Evolutionary conservation across 2,329 filamentous ascomycete species (phyloP).

Genomic region (Xylaria sp.): DNA sequence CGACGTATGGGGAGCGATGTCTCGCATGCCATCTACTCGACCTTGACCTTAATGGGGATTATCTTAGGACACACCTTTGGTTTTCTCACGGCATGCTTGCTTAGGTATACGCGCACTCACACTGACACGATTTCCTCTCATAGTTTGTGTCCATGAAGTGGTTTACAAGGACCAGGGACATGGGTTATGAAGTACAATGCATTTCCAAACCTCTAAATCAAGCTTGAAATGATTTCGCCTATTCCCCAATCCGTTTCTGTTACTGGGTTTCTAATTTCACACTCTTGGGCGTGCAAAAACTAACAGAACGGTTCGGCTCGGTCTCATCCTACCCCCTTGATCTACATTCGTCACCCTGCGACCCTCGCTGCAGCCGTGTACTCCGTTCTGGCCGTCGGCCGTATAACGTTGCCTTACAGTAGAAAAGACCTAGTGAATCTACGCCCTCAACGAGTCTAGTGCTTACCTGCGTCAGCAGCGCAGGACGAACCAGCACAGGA

Average conservation of each 20-base stretch:
- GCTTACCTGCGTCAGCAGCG: constrained; percentile 32
- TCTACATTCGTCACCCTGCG: not conserved
- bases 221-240: not conserved
- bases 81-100: not conserved
- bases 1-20: constrained; percentile 1
- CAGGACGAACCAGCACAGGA: constrained; percentile 24
- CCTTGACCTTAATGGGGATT: constrained; percentile 8
- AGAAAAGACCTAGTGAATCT: constrained; percentile 19
- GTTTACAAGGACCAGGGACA: not conserved
- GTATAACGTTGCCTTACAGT: constrained; percentile 25
- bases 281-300: not conserved
- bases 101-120: constrained; percentile 2
- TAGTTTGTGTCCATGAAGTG: not conserved
- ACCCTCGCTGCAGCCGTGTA: constrained; percentile 1
- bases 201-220: not conserved
- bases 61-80: constrained; percentile 5
- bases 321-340: not conserved
- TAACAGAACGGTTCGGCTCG: not conserved
- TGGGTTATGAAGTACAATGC: not conserved
- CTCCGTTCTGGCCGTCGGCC: constrained; percentile 2
- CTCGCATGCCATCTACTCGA: constrained; percentile 11
- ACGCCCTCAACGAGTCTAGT: constrained; percentile 26
- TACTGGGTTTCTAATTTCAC: not conserved
- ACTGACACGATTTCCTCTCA: constrained; percentile 10
- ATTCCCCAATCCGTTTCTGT: not conserved